Percentiles rank a stretch among this genome's conserved stretches.
phyloP scores from a whole-genome alignment of 2,329 filamentous ascomycete genomes.

The Myriosclerotinia duriaeana region DNA sequence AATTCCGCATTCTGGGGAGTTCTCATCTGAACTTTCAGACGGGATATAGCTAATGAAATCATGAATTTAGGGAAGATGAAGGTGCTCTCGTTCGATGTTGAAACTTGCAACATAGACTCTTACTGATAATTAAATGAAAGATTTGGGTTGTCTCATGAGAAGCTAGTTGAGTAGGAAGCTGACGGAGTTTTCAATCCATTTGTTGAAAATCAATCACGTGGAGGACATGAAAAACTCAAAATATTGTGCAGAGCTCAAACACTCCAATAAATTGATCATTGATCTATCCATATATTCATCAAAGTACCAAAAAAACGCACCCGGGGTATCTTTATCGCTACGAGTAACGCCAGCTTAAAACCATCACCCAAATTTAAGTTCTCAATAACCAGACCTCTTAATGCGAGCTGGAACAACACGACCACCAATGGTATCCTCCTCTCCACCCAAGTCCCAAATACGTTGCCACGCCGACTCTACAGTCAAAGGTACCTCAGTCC shows the following conservation, averaged over 20 bases:
- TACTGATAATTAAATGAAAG: too few relatives aligned
- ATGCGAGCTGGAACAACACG: conserved; percentile 15
- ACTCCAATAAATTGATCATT: not conserved
- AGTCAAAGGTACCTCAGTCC: not conserved
- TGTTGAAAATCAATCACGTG: too few relatives aligned
- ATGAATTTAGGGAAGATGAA: too few relatives aligned
- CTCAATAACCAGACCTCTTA: conserved; percentile 7
- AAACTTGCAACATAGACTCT: too few relatives aligned
- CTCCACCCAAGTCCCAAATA: conserved; percentile 8
- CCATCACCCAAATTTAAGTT: not conserved
- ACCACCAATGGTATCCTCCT: conserved; percentile 10
- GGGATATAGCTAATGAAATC: too few relatives aligned
- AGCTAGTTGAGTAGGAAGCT: too few relatives aligned
- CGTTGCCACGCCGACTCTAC: conserved; percentile 4
- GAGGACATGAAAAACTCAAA: not conserved
- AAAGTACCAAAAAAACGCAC: not conserved
- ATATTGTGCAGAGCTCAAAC: not conserved
- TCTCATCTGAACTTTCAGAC: too few relatives aligned
- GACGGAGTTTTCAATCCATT: too few relatives aligned
- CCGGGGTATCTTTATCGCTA: conserved; percentile 8
- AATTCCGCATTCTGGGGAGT: too few relatives aligned
- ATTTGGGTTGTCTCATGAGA: too few relatives aligned
- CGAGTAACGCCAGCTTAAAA: not conserved
- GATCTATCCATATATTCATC: not conserved
- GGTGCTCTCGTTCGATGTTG: too few relatives aligned